Conservation (phyloP, 768 basidiomycete genomes). For the Hericium rajendrae region DNA sequence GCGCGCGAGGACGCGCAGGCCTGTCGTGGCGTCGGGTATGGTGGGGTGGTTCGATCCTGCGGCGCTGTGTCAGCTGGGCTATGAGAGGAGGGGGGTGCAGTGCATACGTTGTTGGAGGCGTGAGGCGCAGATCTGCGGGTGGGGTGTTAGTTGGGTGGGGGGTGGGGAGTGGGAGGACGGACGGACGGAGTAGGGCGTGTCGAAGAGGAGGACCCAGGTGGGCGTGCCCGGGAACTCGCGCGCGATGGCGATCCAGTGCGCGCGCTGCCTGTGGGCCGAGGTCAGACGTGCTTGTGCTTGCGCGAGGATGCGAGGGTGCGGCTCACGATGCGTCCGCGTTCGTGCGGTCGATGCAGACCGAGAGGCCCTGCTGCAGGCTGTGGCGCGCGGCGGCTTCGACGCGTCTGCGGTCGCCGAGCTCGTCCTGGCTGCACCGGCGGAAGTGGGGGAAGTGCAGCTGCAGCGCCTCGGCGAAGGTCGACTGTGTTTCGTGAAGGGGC, state of each 20-base stretch:
- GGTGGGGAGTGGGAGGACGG: background rate
- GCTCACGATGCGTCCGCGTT: constrained; percentile 58
- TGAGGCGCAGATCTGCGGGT: constrained; percentile 47
- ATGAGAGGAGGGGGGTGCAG: background rate
- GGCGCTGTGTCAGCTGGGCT: background rate
- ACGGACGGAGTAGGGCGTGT: constrained; percentile 62
- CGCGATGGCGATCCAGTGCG: constrained; percentile 69
- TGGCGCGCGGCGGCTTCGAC: constrained; percentile 53
- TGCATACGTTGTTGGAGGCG: constrained; percentile 52
- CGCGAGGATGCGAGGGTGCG: no score
- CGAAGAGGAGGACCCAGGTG: constrained; percentile 70
- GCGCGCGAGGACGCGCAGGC: constrained; percentile 49
- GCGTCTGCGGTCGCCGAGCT: constrained; percentile 55
- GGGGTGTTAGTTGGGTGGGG: constrained; percentile 1
- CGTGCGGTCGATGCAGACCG: constrained; percentile 73
- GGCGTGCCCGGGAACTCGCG: constrained; percentile 50
- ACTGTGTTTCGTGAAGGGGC: constrained; percentile 26
- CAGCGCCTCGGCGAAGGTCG: constrained; percentile 68
- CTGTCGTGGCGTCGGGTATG: constrained; percentile 51
- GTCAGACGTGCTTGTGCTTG: background rate
- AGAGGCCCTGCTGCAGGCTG: constrained; percentile 46
- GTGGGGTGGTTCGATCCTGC: constrained; percentile 70
- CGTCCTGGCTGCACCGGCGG: constrained; percentile 71
- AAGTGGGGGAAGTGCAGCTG: constrained; percentile 51
- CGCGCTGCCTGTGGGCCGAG: constrained; percentile 43